A percentile compares a stretch with the other conserved stretches of the same genome.
These are phyloP conservation scores for Paracorniculantispora psalliotae DNA, from an alignment of 2,329 filamentous ascomycete species.

Conservation along the genomic window DNA sequence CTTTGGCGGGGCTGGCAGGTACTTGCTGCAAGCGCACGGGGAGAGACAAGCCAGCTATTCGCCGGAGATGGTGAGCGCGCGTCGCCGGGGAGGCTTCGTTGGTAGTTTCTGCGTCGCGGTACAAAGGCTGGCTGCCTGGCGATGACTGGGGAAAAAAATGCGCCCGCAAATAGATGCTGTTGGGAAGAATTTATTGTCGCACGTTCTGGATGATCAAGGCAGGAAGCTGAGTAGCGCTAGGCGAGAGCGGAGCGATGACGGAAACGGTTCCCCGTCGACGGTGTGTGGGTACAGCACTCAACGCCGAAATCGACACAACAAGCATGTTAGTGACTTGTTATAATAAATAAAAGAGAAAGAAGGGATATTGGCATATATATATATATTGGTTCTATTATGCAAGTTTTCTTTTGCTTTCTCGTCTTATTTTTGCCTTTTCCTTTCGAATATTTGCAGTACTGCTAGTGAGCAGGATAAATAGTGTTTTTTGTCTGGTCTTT, in stretches of 20 bases:
- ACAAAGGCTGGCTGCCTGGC: neutral
- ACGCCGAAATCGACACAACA: too few relatives aligned
- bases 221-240: neutral
- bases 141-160: neutral
- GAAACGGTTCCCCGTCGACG: neutral
- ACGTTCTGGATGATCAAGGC: neutral
- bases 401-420: too few relatives aligned
- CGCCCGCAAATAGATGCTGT: neutral
- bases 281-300: too few relatives aligned
- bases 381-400: too few relatives aligned
- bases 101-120: neutral
- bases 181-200: neutral
- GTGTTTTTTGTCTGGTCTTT: too few relatives aligned
- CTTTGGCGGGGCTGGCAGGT: neutral
- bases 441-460: too few relatives aligned
- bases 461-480: too few relatives aligned
- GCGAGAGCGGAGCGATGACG: constrained; percentile 5
- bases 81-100: neutral
- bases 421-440: too few relatives aligned
- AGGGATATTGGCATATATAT: too few relatives aligned
- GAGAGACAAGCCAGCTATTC: neutral
- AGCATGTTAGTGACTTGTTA: too few relatives aligned
- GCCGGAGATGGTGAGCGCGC: neutral
- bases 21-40: neutral
- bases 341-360: too few relatives aligned